phyloP scores from a whole-genome alignment of 1,284 basidiomycete species.

The Ceratobasidium theobromae region DNA sequence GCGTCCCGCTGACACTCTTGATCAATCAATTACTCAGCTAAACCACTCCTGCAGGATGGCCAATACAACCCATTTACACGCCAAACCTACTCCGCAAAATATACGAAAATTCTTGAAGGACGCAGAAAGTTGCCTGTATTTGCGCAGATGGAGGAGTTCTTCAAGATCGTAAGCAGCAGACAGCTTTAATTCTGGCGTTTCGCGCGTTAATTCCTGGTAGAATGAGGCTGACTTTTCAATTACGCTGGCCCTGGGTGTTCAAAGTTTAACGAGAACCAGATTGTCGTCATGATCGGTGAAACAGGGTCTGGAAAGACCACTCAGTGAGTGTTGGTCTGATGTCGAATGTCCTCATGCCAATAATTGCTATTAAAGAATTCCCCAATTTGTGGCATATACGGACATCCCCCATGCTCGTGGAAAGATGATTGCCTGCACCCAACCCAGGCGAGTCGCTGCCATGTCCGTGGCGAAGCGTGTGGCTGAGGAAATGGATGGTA shows the following conservation, averaged over 20 bases:
- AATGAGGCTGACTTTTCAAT: slow-evolving; percentile 37
- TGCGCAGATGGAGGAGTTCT: slow-evolving; percentile 90
- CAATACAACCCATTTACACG: slow-evolving; percentile 90
- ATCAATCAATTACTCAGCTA: neutral
- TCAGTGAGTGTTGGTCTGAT: slow-evolving; percentile 59
- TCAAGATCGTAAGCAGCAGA: slow-evolving; percentile 63
- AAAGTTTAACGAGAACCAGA: slow-evolving; percentile 83
- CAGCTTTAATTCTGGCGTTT: slow-evolving; percentile 20
- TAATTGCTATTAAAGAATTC: slow-evolving; percentile 56
- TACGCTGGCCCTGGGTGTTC: neutral
- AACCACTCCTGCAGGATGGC: slow-evolving; percentile 58
- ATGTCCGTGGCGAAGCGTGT: slow-evolving; percentile 99
- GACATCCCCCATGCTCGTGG: slow-evolving; percentile 88
- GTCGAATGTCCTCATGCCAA: slow-evolving; percentile 22
- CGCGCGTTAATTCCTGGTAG: slow-evolving; percentile 37
- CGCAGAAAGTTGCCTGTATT: slow-evolving; percentile 92
- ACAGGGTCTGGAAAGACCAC: slow-evolving; percentile 99
- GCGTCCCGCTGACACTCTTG: slow-evolving; percentile 42
- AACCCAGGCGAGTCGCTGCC: slow-evolving; percentile 94
- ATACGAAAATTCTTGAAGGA: slow-evolving; percentile 82
- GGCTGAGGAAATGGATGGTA: slow-evolving; percentile 96
- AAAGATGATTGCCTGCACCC: slow-evolving; percentile 94
- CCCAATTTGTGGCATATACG: slow-evolving; percentile 93
- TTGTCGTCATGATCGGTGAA: slow-evolving; percentile 96
- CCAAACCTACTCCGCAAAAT: slow-evolving; percentile 71